Percentiles rank a stretch among this genome's conserved stretches.
Evolutionary conservation across 75 land plant genomes (phyloP).

Genomic region (Sequoiadendron giganteum): DNA sequence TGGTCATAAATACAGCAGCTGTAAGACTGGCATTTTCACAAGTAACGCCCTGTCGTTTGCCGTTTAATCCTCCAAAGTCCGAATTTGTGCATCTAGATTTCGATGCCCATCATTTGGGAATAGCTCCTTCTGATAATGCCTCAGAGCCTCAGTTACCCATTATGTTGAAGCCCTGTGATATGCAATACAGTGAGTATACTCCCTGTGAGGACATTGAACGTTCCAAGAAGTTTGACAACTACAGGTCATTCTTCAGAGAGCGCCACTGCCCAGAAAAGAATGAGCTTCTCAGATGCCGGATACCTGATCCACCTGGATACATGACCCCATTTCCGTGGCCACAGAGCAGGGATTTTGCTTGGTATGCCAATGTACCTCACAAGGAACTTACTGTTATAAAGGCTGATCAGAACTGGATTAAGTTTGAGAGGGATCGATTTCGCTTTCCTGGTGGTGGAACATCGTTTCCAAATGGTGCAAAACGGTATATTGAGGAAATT

Average conservation of each 20-base stretch:
- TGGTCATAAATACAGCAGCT: not conserved
- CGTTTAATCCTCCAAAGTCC: not conserved
- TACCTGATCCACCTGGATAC: conserved; percentile 77
- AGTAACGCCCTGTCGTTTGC: not conserved
- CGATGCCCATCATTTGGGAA: conserved; percentile 29
- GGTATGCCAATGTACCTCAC: conserved; percentile 89
- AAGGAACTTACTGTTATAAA: conserved; percentile 72
- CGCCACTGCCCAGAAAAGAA: conserved; percentile 69
- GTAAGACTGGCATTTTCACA: not conserved
- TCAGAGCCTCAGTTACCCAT: not conserved
- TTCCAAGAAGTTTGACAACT: conserved; percentile 39
- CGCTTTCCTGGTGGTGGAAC: conserved; percentile 89
- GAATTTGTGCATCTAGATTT: conserved; percentile 22
- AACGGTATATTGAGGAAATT: conserved; percentile 74
- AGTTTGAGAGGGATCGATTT: conserved; percentile 60
- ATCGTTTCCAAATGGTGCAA: conserved; percentile 77
- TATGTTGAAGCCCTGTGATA: conserved; percentile 46
- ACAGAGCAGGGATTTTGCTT: conserved; percentile 64
- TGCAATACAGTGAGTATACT: conserved; percentile 68
- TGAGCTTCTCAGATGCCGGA: conserved; percentile 61
- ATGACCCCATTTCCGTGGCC: conserved; percentile 79
- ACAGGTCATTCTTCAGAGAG: conserved; percentile 63
- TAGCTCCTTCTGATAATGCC: not conserved
- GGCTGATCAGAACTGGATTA: conserved; percentile 83
- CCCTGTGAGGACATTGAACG: conserved; percentile 68